Conservation (phyloP, 2,329 filamentous ascomycete genomes). For the Lecanicillium sp. region DNA sequence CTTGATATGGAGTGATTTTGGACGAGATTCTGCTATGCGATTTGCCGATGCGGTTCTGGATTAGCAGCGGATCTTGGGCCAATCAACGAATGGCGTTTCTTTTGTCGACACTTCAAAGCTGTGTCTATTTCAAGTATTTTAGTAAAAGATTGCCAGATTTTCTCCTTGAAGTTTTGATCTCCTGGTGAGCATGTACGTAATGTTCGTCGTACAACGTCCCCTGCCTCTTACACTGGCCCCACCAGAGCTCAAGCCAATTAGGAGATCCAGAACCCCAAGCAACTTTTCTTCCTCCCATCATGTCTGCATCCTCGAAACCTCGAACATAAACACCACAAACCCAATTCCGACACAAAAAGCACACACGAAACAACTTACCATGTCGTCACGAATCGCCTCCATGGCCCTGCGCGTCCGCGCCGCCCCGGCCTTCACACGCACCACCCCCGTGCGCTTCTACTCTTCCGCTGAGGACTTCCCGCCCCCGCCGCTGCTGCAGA, state of each 20-base stretch:
- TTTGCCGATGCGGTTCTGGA: too few species aligned
- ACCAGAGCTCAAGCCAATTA: constrained; percentile 6
- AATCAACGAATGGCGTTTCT: too few species aligned
- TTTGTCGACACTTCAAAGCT: too few species aligned
- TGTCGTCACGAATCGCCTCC: constrained; percentile 3
- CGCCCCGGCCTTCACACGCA: not conserved
- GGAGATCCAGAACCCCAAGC: not conserved
- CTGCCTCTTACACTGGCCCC: not conserved
- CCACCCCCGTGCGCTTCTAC: not conserved
- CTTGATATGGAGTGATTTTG: too few species aligned
- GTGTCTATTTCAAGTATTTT: too few species aligned
- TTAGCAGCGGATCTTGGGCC: too few species aligned
- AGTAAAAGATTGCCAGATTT: too few species aligned
- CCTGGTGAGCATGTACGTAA: too few species aligned
- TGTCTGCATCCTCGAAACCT: not conserved
- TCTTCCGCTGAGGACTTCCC: constrained; percentile 13
- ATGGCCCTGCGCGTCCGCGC: constrained; percentile 5
- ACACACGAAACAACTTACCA: not conserved
- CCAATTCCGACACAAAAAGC: not conserved
- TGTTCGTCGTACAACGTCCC: too few species aligned
- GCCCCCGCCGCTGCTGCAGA: constrained; percentile 43
- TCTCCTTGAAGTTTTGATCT: too few species aligned
- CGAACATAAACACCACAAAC: not conserved
- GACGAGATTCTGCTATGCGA: too few species aligned
- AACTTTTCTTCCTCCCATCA: not conserved